Evolutionary conservation across 2,329 filamentous ascomycete species (phyloP).

Genomic region (Pseudopyricularia javanii): DNA sequence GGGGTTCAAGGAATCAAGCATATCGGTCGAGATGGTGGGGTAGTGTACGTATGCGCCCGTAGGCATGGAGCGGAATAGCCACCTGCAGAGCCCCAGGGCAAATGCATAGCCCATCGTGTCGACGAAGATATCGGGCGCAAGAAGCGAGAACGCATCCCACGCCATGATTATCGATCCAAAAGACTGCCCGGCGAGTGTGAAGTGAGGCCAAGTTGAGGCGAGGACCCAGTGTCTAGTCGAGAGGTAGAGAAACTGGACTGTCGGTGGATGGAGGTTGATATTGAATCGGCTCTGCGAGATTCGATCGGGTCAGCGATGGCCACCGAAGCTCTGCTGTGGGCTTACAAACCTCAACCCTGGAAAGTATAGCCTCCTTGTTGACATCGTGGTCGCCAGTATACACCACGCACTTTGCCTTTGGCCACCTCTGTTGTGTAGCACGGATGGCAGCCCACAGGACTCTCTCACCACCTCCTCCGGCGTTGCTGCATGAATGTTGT

Average conservation of each 20-base stretch:
- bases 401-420: constrained; percentile 76
- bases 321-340: not conserved
- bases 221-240: constrained; percentile 79
- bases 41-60: constrained; percentile 96
- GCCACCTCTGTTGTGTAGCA: constrained; percentile 81
- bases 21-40: constrained; percentile 95
- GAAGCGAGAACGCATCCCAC: constrained; percentile 83
- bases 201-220: constrained; percentile 75
- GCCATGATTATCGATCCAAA: constrained; percentile 77
- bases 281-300: constrained; percentile 68
- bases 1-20: constrained; percentile 74
- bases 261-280: constrained; percentile 74
- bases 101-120: constrained; percentile 99
- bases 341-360: constrained; percentile 53
- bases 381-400: constrained; percentile 94
- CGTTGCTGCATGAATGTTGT: constrained; percentile 52
- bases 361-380: constrained; percentile 66
- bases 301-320: not conserved
- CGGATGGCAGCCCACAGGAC: constrained; percentile 94
- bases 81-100: constrained; percentile 67
- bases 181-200: constrained; percentile 90
- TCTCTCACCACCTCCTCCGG: constrained; percentile 87
- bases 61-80: constrained; percentile 67
- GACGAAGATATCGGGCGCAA: constrained; percentile 87
- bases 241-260: constrained; percentile 80